Conservation (phyloP, 2,329 filamentous ascomycete genomes). For the Diaporthe caulivora region DNA sequence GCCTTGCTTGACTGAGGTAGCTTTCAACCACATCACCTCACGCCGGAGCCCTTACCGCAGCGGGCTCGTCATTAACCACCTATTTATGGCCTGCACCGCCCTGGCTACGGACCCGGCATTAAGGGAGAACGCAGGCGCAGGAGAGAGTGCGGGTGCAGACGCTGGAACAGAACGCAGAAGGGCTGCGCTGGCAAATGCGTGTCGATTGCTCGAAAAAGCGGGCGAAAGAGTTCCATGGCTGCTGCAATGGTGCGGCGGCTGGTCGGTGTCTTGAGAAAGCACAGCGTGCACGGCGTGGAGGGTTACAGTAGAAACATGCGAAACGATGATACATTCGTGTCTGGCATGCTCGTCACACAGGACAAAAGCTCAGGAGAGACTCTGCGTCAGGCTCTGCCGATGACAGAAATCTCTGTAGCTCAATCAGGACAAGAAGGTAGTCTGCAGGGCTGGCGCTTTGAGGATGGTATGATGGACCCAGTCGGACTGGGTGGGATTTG, state of each 20-base stretch:
- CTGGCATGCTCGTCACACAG: neutral
- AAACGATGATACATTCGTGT: neutral
- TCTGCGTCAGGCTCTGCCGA: neutral
- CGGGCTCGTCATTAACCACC: conserved; percentile 34
- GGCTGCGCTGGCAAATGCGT: conserved; percentile 38
- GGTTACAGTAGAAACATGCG: neutral
- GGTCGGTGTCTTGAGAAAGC: conserved; percentile 34
- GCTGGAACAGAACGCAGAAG: conserved; percentile 36
- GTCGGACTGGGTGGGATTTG: conserved; percentile 30
- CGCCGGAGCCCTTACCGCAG: conserved; percentile 31
- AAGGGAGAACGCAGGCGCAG: neutral
- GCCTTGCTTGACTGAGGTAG: neutral
- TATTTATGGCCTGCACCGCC: conserved; percentile 40
- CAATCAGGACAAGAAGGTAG: neutral
- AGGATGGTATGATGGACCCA: neutral
- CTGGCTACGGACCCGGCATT: conserved; percentile 39
- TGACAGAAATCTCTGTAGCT: neutral
- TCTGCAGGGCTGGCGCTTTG: conserved; percentile 1
- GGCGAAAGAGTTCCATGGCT: conserved; percentile 40
- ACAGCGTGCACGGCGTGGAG: conserved; percentile 34
- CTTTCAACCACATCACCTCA: neutral
- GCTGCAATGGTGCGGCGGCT: conserved; percentile 38
- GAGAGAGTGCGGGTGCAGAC: neutral
- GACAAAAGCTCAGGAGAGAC: neutral
- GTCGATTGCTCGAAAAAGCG: conserved; percentile 38